These are phyloP conservation scores for Fusarium neocosmosporiellum DNA, from an alignment of 2,329 filamentous ascomycete genomes.

Conservation along the genomic window DNA sequence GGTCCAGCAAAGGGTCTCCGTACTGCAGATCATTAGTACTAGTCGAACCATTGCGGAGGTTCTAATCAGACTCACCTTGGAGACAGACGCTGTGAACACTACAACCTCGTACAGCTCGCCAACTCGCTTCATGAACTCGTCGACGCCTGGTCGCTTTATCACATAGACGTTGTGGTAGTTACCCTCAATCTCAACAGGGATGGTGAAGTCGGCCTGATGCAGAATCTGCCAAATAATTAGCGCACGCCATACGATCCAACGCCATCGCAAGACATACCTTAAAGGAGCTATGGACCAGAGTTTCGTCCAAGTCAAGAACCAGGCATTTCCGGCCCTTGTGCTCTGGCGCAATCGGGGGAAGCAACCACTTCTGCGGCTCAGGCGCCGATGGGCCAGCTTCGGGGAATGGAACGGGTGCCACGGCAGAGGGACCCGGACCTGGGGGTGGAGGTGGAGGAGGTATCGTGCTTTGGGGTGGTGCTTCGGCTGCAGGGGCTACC, in stretches of 20 bases:
- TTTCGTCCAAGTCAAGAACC: conserved; percentile 95
- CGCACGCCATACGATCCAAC: conserved; percentile 2
- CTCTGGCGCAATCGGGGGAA: conserved; percentile 84
- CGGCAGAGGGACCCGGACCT: conserved; percentile 55
- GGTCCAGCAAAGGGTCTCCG: conserved; percentile 93
- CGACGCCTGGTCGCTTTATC: conserved; percentile 98
- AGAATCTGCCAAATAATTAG: conserved; percentile 74
- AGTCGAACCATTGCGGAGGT: neutral
- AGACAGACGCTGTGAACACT: conserved; percentile 97
- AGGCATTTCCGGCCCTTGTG: conserved; percentile 92
- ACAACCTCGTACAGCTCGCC: conserved; percentile 98
- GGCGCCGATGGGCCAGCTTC: conserved; percentile 58
- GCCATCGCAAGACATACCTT: conserved; percentile 71
- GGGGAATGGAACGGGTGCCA: conserved; percentile 51
- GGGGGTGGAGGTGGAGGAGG: conserved; percentile 63
- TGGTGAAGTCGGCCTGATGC: conserved; percentile 98
- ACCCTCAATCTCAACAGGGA: conserved; percentile 98
- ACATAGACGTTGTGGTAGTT: conserved; percentile 99
- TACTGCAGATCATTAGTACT: conserved; percentile 68
- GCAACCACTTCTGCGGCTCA: conserved; percentile 71
- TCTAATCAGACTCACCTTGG: conserved; percentile 74
- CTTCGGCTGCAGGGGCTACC: conserved; percentile 52
- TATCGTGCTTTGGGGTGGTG: conserved; percentile 47
- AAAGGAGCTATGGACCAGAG: conserved; percentile 97
- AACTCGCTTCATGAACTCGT: conserved; percentile 98